Evolutionary conservation across 352 stramenopile genomes (phyloP).

Genomic region (Pythium sp.): DNA sequence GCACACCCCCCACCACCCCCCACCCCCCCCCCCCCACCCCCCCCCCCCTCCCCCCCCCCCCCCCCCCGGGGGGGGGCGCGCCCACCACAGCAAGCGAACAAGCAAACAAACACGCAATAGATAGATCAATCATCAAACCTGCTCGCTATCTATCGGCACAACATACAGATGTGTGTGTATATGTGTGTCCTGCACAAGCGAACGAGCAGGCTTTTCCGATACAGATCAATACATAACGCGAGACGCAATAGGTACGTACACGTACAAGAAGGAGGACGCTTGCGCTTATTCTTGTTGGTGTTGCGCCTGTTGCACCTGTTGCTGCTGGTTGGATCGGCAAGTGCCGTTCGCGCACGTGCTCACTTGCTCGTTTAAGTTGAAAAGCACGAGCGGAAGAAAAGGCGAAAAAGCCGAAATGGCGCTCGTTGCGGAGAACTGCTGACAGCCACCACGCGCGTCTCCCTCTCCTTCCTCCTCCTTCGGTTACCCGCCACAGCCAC

Average conservation of each 20-base stretch:
- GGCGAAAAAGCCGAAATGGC: not conserved
- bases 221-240: not conserved
- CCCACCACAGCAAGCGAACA: not conserved
- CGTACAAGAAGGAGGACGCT: conserved; percentile 2
- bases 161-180: not conserved
- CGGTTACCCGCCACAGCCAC: not conserved
- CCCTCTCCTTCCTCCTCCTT: not conserved
- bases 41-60: too few relatives aligned
- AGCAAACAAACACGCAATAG: not conserved
- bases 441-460: not conserved
- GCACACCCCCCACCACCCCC: too few relatives aligned
- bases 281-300: not conserved
- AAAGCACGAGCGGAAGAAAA: not conserved
- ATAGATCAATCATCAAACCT: not conserved
- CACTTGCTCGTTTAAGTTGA: not conserved
- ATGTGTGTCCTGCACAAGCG: not conserved
- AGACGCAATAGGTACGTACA: not conserved
- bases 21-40: too few relatives aligned
- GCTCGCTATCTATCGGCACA: not conserved
- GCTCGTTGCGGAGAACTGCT: conserved; percentile 4
- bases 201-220: not conserved
- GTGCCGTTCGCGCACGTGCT: not conserved
- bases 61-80: too few relatives aligned
- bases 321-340: not conserved
- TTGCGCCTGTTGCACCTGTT: not conserved